phyloP scores from a whole-genome alignment of 208 protist genomes.

The Trypanosoma mega region DNA sequence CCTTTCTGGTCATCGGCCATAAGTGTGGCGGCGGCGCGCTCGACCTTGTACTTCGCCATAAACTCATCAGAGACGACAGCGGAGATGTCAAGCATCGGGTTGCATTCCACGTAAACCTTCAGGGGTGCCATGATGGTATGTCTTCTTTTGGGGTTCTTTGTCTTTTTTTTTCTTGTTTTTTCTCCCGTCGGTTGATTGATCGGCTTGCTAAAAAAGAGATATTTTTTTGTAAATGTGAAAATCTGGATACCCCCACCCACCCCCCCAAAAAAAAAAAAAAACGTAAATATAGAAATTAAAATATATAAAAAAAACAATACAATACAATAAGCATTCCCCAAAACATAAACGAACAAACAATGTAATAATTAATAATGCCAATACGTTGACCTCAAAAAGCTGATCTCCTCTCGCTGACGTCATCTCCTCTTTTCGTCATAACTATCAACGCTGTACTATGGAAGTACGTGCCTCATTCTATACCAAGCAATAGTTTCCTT shows the following conservation, averaged over 20 bases:
- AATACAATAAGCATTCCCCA: not conserved
- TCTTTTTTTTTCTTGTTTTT: not conserved
- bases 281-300: no score
- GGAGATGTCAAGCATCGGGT: slow-evolving; percentile 98
- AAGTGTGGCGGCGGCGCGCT: slow-evolving; percentile 78
- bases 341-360: not conserved
- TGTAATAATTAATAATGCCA: not conserved
- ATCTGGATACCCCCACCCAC: no score
- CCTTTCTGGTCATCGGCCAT: slow-evolving; percentile 93
- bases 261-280: no score
- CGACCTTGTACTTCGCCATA: slow-evolving; percentile 91
- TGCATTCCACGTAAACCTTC: slow-evolving; percentile 91
- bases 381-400: not conserved
- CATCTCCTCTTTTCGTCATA: no score
- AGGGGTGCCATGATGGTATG: slow-evolving; percentile 21
- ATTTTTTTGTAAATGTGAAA: no score
- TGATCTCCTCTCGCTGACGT: no score
- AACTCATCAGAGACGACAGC: slow-evolving; percentile 90
- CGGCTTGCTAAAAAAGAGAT: no score
- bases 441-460: no score
- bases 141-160: slow-evolving; percentile 1
- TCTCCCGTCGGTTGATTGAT: not conserved
- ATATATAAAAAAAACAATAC: no score
- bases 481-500: no score
- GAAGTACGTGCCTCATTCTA: no score